These are phyloP conservation scores for Typha latifolia DNA, from an alignment of 176 grass and related monocot genomes.

Conservation along the genomic window DNA sequence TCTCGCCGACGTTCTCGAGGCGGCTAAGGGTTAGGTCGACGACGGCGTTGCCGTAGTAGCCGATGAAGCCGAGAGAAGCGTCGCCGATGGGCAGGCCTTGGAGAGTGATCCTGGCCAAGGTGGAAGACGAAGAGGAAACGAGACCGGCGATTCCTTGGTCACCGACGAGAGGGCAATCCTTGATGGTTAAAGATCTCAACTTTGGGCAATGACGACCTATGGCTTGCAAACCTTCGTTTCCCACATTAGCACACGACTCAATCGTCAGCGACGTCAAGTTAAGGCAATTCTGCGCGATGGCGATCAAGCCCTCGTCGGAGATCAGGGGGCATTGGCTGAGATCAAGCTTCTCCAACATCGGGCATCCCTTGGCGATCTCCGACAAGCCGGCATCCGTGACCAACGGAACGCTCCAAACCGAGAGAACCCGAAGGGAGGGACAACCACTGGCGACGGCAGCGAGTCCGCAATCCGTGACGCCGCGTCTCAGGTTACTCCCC, in stretches of 20 bases:
- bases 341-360: constrained; percentile 58
- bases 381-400: constrained; percentile 53
- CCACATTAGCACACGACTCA: constrained; percentile 46
- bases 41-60: constrained; percentile 59
- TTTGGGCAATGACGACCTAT: constrained; percentile 58
- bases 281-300: constrained; percentile 40
- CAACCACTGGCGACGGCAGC: constrained; percentile 52
- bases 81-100: constrained; percentile 70
- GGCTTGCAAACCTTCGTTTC: constrained; percentile 48
- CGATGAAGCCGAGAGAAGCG: constrained; percentile 57
- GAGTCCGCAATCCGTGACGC: constrained; percentile 60
- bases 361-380: constrained; percentile 70
- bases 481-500: constrained; percentile 47
- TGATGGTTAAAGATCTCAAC: constrained; percentile 58
- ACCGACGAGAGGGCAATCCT: constrained; percentile 54
- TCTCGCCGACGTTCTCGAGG: constrained; percentile 56
- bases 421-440: constrained; percentile 45
- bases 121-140: constrained; percentile 35
- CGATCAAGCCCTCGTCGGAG: constrained; percentile 66
- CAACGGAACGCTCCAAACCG: constrained; percentile 48
- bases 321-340: constrained; percentile 58
- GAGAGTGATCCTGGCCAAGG: constrained; percentile 55
- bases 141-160: constrained; percentile 69
- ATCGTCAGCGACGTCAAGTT: constrained; percentile 43
- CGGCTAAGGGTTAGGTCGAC: constrained; percentile 47